phyloP scores from a whole-genome alignment of 768 basidiomycete genomes.

The Boletus patriciae region DNA sequence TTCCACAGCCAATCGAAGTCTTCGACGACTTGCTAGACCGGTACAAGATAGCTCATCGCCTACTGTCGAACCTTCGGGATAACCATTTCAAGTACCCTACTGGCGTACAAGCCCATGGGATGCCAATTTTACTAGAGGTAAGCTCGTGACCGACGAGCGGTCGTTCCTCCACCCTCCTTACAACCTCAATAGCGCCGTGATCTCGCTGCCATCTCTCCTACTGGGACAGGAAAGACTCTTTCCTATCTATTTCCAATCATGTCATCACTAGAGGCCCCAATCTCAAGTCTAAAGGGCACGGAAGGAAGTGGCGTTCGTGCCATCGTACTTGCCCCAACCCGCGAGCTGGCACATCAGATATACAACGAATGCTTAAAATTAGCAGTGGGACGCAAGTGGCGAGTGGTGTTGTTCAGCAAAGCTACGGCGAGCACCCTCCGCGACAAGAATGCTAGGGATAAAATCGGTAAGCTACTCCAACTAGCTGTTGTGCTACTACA shows the following conservation, averaged over 20 bases:
- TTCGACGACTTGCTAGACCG: constrained; percentile 61
- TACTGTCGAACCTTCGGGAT: constrained; percentile 63
- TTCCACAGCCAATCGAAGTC: constrained; percentile 57
- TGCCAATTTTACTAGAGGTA: constrained; percentile 80
- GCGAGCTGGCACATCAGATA: constrained; percentile 96
- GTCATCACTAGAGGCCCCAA: constrained; percentile 54
- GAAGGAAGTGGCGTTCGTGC: constrained; percentile 66
- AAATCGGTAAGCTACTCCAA: constrained; percentile 60
- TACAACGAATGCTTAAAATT: constrained; percentile 86
- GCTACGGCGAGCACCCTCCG: constrained; percentile 81
- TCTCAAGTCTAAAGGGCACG: constrained; percentile 45
- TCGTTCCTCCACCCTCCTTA: neutral
- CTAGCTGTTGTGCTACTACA: neutral
- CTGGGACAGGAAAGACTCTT: constrained; percentile 96
- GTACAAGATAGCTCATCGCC: constrained; percentile 56
- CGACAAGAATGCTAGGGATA: constrained; percentile 69
- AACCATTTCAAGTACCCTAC: constrained; percentile 70
- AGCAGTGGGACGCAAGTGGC: constrained; percentile 80
- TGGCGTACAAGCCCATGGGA: constrained; percentile 76
- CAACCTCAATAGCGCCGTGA: constrained; percentile 61
- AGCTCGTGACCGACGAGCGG: constrained; percentile 19
- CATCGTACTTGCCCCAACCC: constrained; percentile 85
- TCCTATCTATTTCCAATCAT: constrained; percentile 88
- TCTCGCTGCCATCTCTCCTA: constrained; percentile 92
- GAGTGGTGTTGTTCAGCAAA: constrained; percentile 80